Conservation (phyloP, 164 flowering plant species). For the Cinnamomum micranthum region DNA sequence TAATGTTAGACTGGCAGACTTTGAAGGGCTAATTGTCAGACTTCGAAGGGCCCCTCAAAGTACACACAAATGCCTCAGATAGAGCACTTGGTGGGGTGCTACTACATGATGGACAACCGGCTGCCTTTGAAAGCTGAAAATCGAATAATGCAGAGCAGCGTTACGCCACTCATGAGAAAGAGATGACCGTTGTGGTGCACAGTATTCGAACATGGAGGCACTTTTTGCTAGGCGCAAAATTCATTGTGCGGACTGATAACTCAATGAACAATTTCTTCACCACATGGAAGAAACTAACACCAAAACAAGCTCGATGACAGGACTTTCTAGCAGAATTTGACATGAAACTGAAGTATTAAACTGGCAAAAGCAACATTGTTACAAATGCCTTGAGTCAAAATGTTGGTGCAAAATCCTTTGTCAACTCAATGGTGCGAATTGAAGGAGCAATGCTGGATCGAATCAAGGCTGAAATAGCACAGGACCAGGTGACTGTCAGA, state of each 20-base stretch:
- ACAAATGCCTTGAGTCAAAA: background rate
- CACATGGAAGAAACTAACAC: background rate
- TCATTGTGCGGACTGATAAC: background rate
- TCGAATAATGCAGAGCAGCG: background rate
- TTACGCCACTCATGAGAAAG: background rate
- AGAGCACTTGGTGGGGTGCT: background rate
- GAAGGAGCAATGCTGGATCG: background rate
- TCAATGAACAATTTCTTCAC: background rate
- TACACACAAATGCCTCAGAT: background rate
- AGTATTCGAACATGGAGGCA: background rate
- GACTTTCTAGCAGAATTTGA: constrained; percentile 1
- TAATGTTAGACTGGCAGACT: background rate
- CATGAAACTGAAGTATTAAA: background rate
- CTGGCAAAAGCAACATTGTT: background rate
- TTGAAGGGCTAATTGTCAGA: background rate
- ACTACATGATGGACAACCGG: background rate
- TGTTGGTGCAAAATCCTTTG: too few relatives aligned
- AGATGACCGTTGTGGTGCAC: constrained; percentile 1
- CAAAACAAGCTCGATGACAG: background rate
- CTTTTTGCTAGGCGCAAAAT: background rate
- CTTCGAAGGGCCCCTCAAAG: background rate
- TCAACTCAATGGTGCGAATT: background rate
- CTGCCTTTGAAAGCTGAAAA: constrained; percentile 1
- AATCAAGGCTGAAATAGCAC: background rate
- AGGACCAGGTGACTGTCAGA: background rate